phyloP scores from a whole-genome alignment of 2,329 filamentous ascomycete genomes.

The Fusarium brevicatenulatum region DNA sequence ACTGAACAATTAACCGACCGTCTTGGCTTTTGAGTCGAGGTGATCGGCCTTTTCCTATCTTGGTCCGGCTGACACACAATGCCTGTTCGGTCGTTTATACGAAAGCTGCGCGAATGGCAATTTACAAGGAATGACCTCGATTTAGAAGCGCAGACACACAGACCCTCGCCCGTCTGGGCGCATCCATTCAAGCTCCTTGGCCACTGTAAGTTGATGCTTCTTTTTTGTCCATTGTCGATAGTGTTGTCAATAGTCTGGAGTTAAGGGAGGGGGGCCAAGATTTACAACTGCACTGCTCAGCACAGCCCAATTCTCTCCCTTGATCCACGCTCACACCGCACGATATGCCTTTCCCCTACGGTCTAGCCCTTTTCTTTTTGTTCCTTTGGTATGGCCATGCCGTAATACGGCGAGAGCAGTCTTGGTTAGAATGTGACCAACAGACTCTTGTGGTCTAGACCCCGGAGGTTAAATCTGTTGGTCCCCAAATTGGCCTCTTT shows the following conservation, averaged over 20 bases:
- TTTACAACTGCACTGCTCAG: not conserved
- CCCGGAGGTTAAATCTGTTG: not conserved
- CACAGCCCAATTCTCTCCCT: not conserved
- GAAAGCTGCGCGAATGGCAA: constrained; percentile 11
- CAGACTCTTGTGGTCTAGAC: constrained; percentile 8
- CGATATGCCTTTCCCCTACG: not conserved
- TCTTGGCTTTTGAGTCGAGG: not conserved
- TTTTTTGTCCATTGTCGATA: constrained; percentile 2
- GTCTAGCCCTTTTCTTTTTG: not conserved
- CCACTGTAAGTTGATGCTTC: constrained; percentile 4
- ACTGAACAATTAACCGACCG: not conserved
- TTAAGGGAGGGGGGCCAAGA: not conserved
- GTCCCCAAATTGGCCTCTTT: constrained; percentile 13
- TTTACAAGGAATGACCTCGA: constrained; percentile 17
- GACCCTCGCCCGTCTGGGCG: not conserved
- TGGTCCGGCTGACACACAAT: not conserved
- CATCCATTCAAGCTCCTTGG: constrained; percentile 17
- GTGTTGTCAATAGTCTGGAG: constrained; percentile 2
- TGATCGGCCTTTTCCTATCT: constrained; percentile 2
- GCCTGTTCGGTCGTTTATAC: constrained; percentile 2
- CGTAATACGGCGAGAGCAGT: not conserved
- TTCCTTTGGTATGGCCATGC: not conserved
- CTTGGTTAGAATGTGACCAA: constrained; percentile 2
- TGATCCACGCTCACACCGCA: not conserved
- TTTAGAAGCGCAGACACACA: constrained; percentile 24